Conservation (phyloP, 2,329 filamentous ascomycete genomes). For the Xylariaceae sp. region DNA sequence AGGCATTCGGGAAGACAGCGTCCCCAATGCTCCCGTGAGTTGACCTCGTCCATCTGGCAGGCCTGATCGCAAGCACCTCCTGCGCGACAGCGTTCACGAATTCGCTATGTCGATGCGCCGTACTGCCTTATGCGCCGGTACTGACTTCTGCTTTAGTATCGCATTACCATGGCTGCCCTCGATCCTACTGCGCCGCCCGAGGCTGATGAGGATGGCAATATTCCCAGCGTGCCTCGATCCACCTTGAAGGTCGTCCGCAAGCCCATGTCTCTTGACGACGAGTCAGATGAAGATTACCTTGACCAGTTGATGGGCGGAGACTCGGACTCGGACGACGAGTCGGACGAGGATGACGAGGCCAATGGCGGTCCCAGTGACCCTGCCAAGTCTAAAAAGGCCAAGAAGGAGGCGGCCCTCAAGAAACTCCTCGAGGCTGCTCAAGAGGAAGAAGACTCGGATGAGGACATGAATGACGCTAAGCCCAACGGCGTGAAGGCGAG, state of each 20-base stretch:
- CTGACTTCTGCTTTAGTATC: conserved; percentile 63
- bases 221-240: conserved; percentile 60
- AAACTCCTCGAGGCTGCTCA: conserved; percentile 66
- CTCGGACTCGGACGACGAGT: conserved; percentile 45
- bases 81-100: too few species aligned
- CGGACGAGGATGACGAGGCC: conserved; percentile 58
- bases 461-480: conserved; percentile 61
- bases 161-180: conserved; percentile 97
- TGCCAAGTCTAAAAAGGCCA: conserved; percentile 79
- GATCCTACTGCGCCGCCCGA: conserved; percentile 75
- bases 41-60: too few species aligned
- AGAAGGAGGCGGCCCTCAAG: conserved; percentile 67
- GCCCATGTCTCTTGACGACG: conserved; percentile 52
- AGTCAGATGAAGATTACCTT: conserved; percentile 61
- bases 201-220: conserved; percentile 54
- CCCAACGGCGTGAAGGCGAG: conserved; percentile 49
- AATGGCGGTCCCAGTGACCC: conserved; percentile 91
- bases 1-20: conserved; percentile 56
- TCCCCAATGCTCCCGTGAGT: conserved; percentile 70
- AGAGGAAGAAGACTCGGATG: conserved; percentile 50
- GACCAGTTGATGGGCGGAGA: conserved; percentile 42
- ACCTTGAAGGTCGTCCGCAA: conserved; percentile 88
- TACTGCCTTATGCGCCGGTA: too few species aligned
- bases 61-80: background rate
- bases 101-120: too few species aligned